Percentiles rank a stretch among this genome's conserved stretches.
Evolutionary conservation across 1,284 basidiomycete species (phyloP).

Genomic region (Inonotus hispidus): DNA sequence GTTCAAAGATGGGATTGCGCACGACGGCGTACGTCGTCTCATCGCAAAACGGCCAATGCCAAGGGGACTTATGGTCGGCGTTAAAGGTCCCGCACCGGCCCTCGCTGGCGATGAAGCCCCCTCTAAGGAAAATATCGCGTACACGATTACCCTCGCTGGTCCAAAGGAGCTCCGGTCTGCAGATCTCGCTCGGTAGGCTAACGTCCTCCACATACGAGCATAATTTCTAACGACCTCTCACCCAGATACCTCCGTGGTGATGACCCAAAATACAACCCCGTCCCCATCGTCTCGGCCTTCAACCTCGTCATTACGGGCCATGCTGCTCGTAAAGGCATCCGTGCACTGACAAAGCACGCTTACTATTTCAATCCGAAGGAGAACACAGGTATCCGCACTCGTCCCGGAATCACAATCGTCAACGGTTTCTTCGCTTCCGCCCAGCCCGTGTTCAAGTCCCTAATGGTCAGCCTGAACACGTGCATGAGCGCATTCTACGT

Average conservation of each 20-base stretch:
- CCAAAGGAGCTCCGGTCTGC: constrained; percentile 39
- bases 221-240: background rate
- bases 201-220: constrained; percentile 9
- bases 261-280: constrained; percentile 40
- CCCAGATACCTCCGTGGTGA: constrained; percentile 49
- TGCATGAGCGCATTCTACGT: constrained; percentile 70
- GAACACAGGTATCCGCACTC: constrained; percentile 28
- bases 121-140: constrained; percentile 37
- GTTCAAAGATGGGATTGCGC: constrained; percentile 45
- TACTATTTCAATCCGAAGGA: constrained; percentile 49
- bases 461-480: constrained; percentile 71
- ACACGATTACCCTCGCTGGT: constrained; percentile 47
- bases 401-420: constrained; percentile 48
- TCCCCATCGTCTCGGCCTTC: constrained; percentile 53
- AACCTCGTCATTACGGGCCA: constrained; percentile 62
- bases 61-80: constrained; percentile 39
- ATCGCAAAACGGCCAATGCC: constrained; percentile 52
- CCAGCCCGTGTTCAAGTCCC: constrained; percentile 55
- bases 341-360: constrained; percentile 52
- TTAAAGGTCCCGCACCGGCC: constrained; percentile 43
- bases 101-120: constrained; percentile 43
- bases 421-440: constrained; percentile 66
- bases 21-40: constrained; percentile 54
- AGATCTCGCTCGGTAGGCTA: constrained; percentile 44
- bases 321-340: constrained; percentile 44